These are phyloP conservation scores for sorghum (Sorghum bicolor) DNA, from an alignment of 176 grass and related monocot genomes.

Conservation along the genomic window DNA sequence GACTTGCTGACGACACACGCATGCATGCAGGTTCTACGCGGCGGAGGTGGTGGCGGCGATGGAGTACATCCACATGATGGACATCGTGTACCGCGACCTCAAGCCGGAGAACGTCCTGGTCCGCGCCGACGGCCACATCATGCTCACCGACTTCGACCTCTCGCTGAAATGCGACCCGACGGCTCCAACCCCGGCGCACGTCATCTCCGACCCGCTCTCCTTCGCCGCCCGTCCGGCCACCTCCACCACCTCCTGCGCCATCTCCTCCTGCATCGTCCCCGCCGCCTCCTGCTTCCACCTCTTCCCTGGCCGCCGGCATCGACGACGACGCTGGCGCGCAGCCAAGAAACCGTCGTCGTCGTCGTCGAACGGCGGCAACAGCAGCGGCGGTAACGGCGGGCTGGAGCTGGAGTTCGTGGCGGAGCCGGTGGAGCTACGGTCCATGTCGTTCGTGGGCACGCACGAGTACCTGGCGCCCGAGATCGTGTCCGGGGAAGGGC, in stretches of 20 bases:
- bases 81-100: slow-evolving; percentile 92
- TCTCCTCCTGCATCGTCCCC: slow-evolving; percentile 83
- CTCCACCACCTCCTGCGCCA: slow-evolving; percentile 51
- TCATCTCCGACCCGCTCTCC: slow-evolving; percentile 65
- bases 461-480: slow-evolving; percentile 95
- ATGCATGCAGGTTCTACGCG: slow-evolving; percentile 70
- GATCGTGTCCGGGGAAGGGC: slow-evolving; percentile 92
- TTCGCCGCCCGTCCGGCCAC: slow-evolving; percentile 16
- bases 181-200: slow-evolving; percentile 66
- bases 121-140: slow-evolving; percentile 92
- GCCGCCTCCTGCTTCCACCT: slow-evolving; percentile 77
- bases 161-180: slow-evolving; percentile 89
- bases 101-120: slow-evolving; percentile 99
- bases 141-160: slow-evolving; percentile 99
- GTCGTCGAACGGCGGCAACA: not conserved
- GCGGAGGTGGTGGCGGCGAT: slow-evolving; percentile 87
- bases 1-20: too few species aligned
- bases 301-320: slow-evolving; percentile 33
- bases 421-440: slow-evolving; percentile 84
- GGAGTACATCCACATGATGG: slow-evolving; percentile 99
- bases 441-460: slow-evolving; percentile 95
- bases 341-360: slow-evolving; percentile 39
- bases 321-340: not conserved
- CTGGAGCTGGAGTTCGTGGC: slow-evolving; percentile 74
- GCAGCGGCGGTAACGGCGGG: not conserved